Evolutionary conservation across 164 flowering plant species (phyloP).

Genomic region (Chimonanthus praecox): DNA sequence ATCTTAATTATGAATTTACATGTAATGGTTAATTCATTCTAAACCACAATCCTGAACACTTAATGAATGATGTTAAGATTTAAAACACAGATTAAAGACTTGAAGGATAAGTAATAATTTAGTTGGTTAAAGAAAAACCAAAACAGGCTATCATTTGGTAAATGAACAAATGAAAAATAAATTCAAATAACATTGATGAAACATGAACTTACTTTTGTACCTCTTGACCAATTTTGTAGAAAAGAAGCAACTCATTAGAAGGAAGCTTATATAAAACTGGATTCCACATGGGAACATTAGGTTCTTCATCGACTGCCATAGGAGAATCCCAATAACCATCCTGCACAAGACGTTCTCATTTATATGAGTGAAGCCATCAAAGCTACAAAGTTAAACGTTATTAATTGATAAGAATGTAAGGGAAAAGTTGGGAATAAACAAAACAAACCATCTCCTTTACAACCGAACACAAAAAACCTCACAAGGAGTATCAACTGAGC

Average conservation of each 20-base stretch:
- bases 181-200: conserved; percentile 5
- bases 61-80: too few species aligned
- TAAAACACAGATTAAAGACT: too few species aligned
- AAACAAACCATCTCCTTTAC: too few species aligned
- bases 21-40: too few species aligned
- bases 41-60: too few species aligned
- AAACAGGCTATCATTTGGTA: not conserved
- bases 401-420: too few species aligned
- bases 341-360: conserved; percentile 30
- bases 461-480: too few species aligned
- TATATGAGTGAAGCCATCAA: conserved; percentile 2
- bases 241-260: conserved; percentile 66
- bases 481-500: too few species aligned
- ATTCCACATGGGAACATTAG: conserved; percentile 87
- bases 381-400: not conserved
- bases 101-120: too few species aligned
- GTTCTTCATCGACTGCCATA: conserved; percentile 56
- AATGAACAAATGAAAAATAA: not conserved
- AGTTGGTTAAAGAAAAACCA: too few species aligned
- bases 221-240: conserved; percentile 83
- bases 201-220: conserved; percentile 58
- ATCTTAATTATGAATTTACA: too few species aligned
- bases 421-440: too few species aligned
- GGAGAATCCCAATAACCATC: conserved; percentile 78
- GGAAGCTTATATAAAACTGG: conserved; percentile 83